These are phyloP conservation scores for Buxus sempervirens DNA, from an alignment of 164 flowering plant species.

Conservation along the genomic window DNA sequence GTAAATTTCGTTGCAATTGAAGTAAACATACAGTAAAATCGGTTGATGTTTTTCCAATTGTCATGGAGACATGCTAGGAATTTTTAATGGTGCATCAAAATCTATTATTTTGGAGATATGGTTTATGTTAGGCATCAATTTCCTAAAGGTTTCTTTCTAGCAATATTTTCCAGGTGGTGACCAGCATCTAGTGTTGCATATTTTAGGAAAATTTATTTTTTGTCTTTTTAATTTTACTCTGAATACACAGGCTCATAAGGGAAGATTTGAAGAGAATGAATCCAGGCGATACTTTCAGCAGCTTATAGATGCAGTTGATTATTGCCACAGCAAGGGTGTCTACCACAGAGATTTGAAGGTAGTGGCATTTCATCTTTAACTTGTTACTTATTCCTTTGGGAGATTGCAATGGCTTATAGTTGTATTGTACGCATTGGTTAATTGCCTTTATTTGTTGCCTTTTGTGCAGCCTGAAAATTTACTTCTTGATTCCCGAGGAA, in stretches of 20 bases:
- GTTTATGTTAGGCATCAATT: too few species aligned
- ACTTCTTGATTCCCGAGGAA: constrained; percentile 79
- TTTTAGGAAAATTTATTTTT: background rate
- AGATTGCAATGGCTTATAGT: background rate
- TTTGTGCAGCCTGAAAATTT: constrained; percentile 89
- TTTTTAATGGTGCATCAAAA: background rate
- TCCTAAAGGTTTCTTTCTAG: too few species aligned
- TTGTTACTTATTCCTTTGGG: background rate
- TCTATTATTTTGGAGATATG: too few species aligned
- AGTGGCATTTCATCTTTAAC: background rate
- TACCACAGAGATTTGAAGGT: constrained; percentile 99
- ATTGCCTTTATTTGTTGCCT: constrained; percentile 6
- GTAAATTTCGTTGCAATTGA: background rate
- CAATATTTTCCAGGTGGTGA: too few species aligned
- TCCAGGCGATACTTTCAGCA: constrained; percentile 84
- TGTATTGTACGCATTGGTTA: background rate
- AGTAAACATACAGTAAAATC: background rate
- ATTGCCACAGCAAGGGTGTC: constrained; percentile 91
- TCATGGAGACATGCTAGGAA: background rate
- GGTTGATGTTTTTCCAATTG: background rate
- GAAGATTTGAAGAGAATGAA: constrained; percentile 67
- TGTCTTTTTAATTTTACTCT: background rate
- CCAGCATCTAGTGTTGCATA: background rate
- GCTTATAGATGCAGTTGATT: constrained; percentile 90
- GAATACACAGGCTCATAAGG: constrained; percentile 60